Conservation (phyloP, 2,329 filamentous ascomycete genomes). For the Fusarium mundagurra region DNA sequence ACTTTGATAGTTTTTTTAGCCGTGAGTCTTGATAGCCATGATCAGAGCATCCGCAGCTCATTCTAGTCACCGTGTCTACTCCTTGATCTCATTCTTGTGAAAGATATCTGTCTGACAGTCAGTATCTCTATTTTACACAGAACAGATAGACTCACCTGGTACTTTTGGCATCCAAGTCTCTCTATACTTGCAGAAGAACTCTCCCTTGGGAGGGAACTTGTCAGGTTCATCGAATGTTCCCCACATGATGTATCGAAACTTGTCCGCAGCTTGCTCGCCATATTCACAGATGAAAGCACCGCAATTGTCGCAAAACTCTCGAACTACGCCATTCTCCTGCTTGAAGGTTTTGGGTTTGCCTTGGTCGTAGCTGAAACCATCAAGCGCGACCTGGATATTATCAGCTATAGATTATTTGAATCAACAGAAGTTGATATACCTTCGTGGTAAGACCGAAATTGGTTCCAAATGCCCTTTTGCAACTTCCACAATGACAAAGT, state of each 20-base stretch:
- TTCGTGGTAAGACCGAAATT: constrained; percentile 28
- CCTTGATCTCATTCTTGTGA: constrained; percentile 23
- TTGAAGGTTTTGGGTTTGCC: constrained; percentile 20
- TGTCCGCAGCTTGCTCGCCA: constrained; percentile 54
- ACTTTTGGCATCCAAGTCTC: constrained; percentile 54
- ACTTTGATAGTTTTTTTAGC: too few relatives aligned
- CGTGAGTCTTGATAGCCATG: too few relatives aligned
- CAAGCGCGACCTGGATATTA: background rate
- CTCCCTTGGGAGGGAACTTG: constrained; percentile 60
- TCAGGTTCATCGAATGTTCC: constrained; percentile 61
- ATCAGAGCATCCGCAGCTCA: background rate
- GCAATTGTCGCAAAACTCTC: constrained; percentile 29
- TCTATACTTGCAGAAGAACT: constrained; percentile 62
- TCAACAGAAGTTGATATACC: background rate
- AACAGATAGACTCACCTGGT: constrained; percentile 1
- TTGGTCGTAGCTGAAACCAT: constrained; percentile 7
- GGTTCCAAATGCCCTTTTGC: constrained; percentile 20
- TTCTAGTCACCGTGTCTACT: background rate
- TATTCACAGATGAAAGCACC: constrained; percentile 34
- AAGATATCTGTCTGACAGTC: background rate
- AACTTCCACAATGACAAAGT: constrained; percentile 17
- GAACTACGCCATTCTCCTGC: constrained; percentile 20
- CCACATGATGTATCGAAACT: constrained; percentile 55
- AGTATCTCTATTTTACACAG: background rate
- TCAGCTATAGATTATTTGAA: background rate